Evolutionary conservation across 805 yeast species (phyloP).

Genomic region (Saccharomycopsis capsularis): DNA sequence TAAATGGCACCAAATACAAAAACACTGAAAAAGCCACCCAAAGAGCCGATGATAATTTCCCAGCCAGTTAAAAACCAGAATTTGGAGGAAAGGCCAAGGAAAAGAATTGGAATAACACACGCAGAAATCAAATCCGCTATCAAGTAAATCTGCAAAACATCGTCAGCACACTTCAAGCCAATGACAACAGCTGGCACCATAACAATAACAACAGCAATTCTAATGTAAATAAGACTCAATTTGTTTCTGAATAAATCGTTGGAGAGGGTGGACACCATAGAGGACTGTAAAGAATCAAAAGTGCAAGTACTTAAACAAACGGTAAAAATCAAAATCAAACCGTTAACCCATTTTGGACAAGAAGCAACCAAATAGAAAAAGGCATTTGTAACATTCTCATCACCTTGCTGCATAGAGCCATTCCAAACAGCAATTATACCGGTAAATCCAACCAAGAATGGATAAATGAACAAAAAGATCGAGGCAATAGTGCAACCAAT

Average conservation of each 20-base stretch:
- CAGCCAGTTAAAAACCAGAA: constrained; percentile 69
- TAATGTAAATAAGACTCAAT: constrained; percentile 55
- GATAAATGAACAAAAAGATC: constrained; percentile 52
- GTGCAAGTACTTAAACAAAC: constrained; percentile 79
- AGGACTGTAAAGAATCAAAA: constrained; percentile 83
- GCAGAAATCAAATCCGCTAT: constrained; percentile 89
- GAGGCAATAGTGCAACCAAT: constrained; percentile 76
- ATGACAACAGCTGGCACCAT: constrained; percentile 87
- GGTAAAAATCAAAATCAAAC: constrained; percentile 70
- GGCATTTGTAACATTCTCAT: constrained; percentile 47
- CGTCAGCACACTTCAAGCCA: constrained; percentile 73
- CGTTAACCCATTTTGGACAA: constrained; percentile 83
- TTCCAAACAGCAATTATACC: constrained; percentile 92
- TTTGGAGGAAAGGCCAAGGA: constrained; percentile 64
- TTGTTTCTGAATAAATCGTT: constrained; percentile 86
- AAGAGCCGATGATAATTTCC: constrained; percentile 77
- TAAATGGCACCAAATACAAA: constrained; percentile 81
- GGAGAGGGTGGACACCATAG: constrained; percentile 80
- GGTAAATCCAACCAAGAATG: constrained; percentile 69
- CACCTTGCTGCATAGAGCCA: constrained; percentile 45
- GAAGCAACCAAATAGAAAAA: constrained; percentile 63
- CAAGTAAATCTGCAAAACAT: constrained; percentile 77
- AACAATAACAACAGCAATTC: constrained; percentile 62
- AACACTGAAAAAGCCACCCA: constrained; percentile 74
- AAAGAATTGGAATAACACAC: constrained; percentile 75